These are phyloP conservation scores for Aureobasidium sp. DNA, from an alignment of 2,329 filamentous ascomycete species.

Conservation along the genomic window DNA sequence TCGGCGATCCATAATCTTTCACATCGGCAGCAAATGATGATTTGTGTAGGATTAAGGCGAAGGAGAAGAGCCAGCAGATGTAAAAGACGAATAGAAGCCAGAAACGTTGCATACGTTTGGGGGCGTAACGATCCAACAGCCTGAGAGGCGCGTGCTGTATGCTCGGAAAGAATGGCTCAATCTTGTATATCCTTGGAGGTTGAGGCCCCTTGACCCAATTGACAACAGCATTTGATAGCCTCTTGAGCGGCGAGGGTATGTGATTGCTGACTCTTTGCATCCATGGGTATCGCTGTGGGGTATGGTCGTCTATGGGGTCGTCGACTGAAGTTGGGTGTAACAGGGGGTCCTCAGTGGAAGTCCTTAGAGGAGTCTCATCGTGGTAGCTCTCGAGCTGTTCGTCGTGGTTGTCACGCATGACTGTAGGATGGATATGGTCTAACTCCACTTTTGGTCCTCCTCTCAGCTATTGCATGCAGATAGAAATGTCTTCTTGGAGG, in stretches of 20 bases:
- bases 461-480: constrained; percentile 13
- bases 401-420: constrained; percentile 13
- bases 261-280: constrained; percentile 17
- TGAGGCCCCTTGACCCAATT: constrained; percentile 42
- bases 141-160: constrained; percentile 59
- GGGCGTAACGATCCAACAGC: constrained; percentile 54
- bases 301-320: constrained; percentile 10
- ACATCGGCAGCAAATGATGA: constrained; percentile 54
- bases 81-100: constrained; percentile 52
- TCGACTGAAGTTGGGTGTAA: constrained; percentile 19
- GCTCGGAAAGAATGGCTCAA: constrained; percentile 49
- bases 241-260: constrained; percentile 20
- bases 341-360: constrained; percentile 21
- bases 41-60: constrained; percentile 58
- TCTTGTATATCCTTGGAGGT: constrained; percentile 40
- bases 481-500: not conserved
- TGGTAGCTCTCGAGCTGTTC: constrained; percentile 19
- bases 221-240: constrained; percentile 9
- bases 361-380: constrained; percentile 16
- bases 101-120: constrained; percentile 50
- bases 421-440: constrained; percentile 11
- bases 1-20: constrained; percentile 57
- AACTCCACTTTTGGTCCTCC: constrained; percentile 11
- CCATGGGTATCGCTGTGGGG: constrained; percentile 16
- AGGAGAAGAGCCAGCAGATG: constrained; percentile 59